These are phyloP conservation scores for Kodamaea fukazawae DNA, from an alignment of 805 yeast genomes.

Conservation along the genomic window DNA sequence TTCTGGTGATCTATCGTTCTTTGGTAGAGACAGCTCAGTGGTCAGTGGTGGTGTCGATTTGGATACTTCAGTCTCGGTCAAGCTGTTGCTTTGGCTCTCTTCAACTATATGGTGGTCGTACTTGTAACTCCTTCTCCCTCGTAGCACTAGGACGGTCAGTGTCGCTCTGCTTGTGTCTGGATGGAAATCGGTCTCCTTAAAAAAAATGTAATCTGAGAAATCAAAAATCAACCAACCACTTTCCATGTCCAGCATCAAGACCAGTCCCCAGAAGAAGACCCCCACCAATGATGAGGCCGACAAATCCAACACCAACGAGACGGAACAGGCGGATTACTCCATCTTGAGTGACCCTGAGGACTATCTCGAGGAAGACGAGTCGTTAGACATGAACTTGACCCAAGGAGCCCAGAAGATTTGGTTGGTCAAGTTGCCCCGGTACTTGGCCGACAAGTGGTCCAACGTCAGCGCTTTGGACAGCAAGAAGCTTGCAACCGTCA, in stretches of 20 bases:
- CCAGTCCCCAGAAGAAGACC: conserved; percentile 14
- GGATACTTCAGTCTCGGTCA: too few relatives aligned
- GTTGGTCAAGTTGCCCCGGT: conserved; percentile 89
- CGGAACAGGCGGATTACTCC: conserved; percentile 26
- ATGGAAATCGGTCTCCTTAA: too few relatives aligned
- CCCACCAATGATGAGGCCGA: conserved; percentile 6
- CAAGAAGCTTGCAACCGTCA: conserved; percentile 74
- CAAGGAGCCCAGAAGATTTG: conserved; percentile 73
- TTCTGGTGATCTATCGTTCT: too few relatives aligned
- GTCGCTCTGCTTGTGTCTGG: too few relatives aligned
- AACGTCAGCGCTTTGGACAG: conserved; percentile 61
- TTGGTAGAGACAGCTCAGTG: too few relatives aligned
- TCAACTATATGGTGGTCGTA: too few relatives aligned
- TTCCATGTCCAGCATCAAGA: conserved; percentile 12
- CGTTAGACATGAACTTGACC: conserved; percentile 71
- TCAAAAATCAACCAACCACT: background rate
- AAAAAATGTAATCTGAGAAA: too few relatives aligned
- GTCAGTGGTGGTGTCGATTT: too few relatives aligned
- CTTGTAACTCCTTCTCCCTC: too few relatives aligned
- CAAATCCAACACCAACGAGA: conserved; percentile 5
- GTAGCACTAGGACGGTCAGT: too few relatives aligned
- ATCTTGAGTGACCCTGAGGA: conserved; percentile 44
- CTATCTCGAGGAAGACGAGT: conserved; percentile 55
- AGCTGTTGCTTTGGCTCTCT: too few relatives aligned
- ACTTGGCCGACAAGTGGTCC: conserved; percentile 79